Conservation (phyloP, 2,329 filamentous ascomycete genomes). For the Leptodontidium sp. region DNA sequence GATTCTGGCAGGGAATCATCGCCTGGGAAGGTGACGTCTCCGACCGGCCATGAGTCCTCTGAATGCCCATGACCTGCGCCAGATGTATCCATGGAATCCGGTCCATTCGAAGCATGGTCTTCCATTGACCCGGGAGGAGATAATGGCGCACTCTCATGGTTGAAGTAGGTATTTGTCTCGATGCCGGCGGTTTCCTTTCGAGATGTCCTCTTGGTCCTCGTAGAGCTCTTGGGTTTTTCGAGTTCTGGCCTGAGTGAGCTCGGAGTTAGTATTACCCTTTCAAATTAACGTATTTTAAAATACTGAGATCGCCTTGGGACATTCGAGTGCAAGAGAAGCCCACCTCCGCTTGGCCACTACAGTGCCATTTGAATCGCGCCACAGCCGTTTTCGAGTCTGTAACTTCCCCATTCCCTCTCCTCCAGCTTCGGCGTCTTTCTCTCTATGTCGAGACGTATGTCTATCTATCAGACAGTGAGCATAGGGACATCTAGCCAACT, state of each 20-base stretch:
- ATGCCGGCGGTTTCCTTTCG: background rate
- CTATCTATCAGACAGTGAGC: conserved; percentile 55
- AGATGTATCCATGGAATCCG: conserved; percentile 13
- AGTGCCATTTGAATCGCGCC: conserved; percentile 61
- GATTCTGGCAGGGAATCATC: conserved; percentile 22
- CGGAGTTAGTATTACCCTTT: background rate
- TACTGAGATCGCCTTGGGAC: background rate
- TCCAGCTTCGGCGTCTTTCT: conserved; percentile 64
- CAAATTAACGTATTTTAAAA: background rate
- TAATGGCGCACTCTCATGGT: conserved; percentile 18
- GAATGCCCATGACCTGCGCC: background rate
- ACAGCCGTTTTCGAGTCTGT: conserved; percentile 63
- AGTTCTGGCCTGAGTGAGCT: conserved; percentile 27
- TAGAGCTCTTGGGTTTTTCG: conserved; percentile 25
- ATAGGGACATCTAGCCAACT: no score
- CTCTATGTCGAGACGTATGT: conserved; percentile 62
- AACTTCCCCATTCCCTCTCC: conserved; percentile 58
- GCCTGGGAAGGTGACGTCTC: background rate
- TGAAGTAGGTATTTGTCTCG: conserved; percentile 11
- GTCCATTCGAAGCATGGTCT: background rate
- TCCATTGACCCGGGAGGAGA: conserved; percentile 23
- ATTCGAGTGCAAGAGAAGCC: background rate
- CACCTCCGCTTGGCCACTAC: conserved; percentile 52
- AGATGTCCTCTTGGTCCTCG: conserved; percentile 17
- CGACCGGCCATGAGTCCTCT: conserved; percentile 30